Percentiles rank a stretch among this genome's conserved stretches.
Evolutionary conservation across 1,139 yeast genomes (phyloP).

Genomic region (Geotrichum restrictum): DNA sequence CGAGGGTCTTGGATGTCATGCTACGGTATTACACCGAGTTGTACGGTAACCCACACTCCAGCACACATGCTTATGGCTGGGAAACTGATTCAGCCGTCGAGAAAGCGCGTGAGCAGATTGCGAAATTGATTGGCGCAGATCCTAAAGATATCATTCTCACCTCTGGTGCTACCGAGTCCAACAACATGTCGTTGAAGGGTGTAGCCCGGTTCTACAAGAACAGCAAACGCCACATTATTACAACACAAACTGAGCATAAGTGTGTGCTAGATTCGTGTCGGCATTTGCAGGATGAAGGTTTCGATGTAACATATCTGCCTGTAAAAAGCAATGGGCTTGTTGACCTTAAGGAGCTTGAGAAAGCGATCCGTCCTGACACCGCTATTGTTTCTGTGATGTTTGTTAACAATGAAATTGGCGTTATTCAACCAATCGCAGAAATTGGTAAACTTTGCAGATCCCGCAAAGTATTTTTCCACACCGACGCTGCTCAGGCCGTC

Average conservation of each 20-base stretch:
- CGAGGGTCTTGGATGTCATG: slow-evolving; percentile 93
- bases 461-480: slow-evolving; percentile 89
- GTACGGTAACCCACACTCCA: slow-evolving; percentile 85
- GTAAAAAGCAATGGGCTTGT: slow-evolving; percentile 78
- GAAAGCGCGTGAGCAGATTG: slow-evolving; percentile 74
- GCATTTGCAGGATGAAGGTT: slow-evolving; percentile 92
- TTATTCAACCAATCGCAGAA: slow-evolving; percentile 90
- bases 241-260: slow-evolving; percentile 96
- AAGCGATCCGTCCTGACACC: slow-evolving; percentile 86
- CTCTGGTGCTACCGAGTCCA: slow-evolving; percentile 96
- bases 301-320: slow-evolving; percentile 88
- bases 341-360: slow-evolving; percentile 69
- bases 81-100: slow-evolving; percentile 94
- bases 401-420: slow-evolving; percentile 96
- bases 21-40: slow-evolving; percentile 88
- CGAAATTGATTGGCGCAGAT: slow-evolving; percentile 82
- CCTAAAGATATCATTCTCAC: slow-evolving; percentile 96
- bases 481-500: slow-evolving; percentile 97
- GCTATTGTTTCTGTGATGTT: slow-evolving; percentile 90
- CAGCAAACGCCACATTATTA: slow-evolving; percentile 88
- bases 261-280: slow-evolving; percentile 96
- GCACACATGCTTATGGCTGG: slow-evolving; percentile 98
- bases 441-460: slow-evolving; percentile 84
- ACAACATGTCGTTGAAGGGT: slow-evolving; percentile 92
- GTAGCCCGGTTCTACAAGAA: slow-evolving; percentile 88